phyloP scores from a whole-genome alignment of 495 filamentous ascomycete genomes.

The Aspergillus nidulans region DNA sequence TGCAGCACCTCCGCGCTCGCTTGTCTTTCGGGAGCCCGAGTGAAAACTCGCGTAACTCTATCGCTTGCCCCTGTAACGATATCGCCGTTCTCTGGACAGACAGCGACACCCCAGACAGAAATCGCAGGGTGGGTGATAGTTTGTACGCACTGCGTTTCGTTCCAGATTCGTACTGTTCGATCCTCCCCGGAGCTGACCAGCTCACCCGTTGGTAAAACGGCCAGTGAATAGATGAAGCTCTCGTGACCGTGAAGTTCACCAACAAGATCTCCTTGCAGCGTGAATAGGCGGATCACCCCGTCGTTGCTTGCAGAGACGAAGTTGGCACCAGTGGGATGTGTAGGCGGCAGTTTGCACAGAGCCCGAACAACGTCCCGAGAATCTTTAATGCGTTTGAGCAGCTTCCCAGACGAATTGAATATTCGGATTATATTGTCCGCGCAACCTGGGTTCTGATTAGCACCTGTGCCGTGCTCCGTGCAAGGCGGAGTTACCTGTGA shows the following conservation, averaged over 20 bases:
- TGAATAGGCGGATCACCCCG: constrained; percentile 80
- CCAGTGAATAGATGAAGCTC: constrained; percentile 90
- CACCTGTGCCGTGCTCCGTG: background rate
- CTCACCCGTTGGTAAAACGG: constrained; percentile 72
- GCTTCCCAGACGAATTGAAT: constrained; percentile 63
- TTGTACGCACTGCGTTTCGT: constrained; percentile 74
- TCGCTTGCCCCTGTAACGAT: constrained; percentile 93
- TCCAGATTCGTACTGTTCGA: constrained; percentile 86
- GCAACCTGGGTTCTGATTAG: constrained; percentile 47
- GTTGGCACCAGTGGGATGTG: constrained; percentile 73
- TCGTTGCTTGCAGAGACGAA: constrained; percentile 91
- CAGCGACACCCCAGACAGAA: constrained; percentile 90
- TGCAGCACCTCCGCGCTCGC: constrained; percentile 56
- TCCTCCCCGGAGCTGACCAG: constrained; percentile 91
- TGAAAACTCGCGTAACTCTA: constrained; percentile 80
- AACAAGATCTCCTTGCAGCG: constrained; percentile 65
- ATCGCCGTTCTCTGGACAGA: constrained; percentile 75
- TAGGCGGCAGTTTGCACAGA: constrained; percentile 72
- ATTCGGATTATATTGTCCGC: constrained; percentile 87
- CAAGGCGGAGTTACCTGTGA: constrained; percentile 59
- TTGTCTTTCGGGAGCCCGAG: constrained; percentile 61
- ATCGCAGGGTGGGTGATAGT: constrained; percentile 97
- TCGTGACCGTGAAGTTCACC: constrained; percentile 81
- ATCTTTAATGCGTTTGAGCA: constrained; percentile 63
- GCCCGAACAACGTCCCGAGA: constrained; percentile 78